Conservation (phyloP, 179 eudicot genomes). For the Patellifolia procumbens region DNA sequence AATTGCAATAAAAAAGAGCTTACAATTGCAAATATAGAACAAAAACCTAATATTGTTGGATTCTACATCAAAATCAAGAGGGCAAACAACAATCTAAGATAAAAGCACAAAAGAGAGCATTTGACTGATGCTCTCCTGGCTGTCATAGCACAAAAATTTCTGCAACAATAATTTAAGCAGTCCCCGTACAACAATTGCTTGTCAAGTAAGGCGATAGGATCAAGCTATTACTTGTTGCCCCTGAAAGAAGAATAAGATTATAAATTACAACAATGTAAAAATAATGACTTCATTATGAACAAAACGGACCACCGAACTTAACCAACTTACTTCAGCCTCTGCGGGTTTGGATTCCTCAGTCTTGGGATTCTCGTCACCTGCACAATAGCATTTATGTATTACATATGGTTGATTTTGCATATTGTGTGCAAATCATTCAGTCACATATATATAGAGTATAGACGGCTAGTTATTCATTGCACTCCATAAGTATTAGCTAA, state of each 20-base stretch:
- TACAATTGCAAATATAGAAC: slow-evolving; percentile 26
- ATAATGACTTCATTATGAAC: background rate
- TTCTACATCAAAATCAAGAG: slow-evolving; percentile 9
- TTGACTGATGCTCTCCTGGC: slow-evolving; percentile 14
- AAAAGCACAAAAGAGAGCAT: slow-evolving; percentile 5
- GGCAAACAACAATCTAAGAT: slow-evolving; percentile 9
- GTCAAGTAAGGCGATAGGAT: slow-evolving; percentile 8
- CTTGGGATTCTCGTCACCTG: slow-evolving; percentile 66
- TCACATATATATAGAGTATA: no score
- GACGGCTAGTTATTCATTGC: no score
- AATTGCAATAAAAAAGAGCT: slow-evolving; percentile 35
- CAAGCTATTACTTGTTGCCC: slow-evolving; percentile 15
- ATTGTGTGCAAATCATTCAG: background rate
- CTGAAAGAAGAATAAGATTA: slow-evolving; percentile 16
- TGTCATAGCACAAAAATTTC: slow-evolving; percentile 18
- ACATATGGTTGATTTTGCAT: background rate
- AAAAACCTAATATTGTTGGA: slow-evolving; percentile 9
- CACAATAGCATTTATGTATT: slow-evolving; percentile 5
- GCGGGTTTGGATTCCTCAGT: slow-evolving; percentile 58
- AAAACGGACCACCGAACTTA: background rate
- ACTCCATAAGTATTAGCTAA: no score
- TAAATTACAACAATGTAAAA: background rate
- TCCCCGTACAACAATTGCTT: background rate
- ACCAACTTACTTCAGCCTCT: slow-evolving; percentile 52
- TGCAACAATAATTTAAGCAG: background rate